Percentiles rank a stretch among this genome's conserved stretches.
Conservation (phyloP, 2,329 filamentous ascomycete species). For the Botrytis deweyae region DNA sequence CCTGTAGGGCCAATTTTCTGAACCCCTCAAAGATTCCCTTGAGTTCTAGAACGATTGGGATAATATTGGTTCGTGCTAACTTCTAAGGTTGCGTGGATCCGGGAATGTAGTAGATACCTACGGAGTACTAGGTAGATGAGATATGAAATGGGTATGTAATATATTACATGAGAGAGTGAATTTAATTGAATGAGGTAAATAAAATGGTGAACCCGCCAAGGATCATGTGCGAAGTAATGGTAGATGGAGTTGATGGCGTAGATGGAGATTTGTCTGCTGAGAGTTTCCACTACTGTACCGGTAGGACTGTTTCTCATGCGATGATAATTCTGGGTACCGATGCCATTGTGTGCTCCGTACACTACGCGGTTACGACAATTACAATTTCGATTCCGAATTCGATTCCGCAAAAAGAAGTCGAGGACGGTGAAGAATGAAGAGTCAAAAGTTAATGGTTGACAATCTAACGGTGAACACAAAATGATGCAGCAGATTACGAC, state of each 20-base stretch:
- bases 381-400: background rate
- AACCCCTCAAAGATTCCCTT: background rate
- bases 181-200: background rate
- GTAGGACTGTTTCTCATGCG: background rate
- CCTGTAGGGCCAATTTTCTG: background rate
- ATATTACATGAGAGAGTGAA: background rate
- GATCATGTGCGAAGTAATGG: background rate
- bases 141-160: background rate
- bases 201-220: background rate
- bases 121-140: background rate
- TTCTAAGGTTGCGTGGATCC: background rate
- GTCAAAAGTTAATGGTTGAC: background rate
- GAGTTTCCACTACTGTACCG: background rate
- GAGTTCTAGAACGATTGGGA: conserved; percentile 9
- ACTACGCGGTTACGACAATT: background rate
- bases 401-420: too few species aligned
- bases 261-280: background rate
- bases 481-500: background rate
- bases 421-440: background rate
- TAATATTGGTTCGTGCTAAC: conserved; percentile 2
- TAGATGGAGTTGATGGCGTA: background rate
- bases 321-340: background rate
- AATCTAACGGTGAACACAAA: background rate
- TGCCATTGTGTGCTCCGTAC: background rate
- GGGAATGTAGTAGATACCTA: background rate